These are phyloP conservation scores for Aspergillus phoenicis DNA, from an alignment of 2,329 filamentous ascomycete species.

Conservation along the genomic window DNA sequence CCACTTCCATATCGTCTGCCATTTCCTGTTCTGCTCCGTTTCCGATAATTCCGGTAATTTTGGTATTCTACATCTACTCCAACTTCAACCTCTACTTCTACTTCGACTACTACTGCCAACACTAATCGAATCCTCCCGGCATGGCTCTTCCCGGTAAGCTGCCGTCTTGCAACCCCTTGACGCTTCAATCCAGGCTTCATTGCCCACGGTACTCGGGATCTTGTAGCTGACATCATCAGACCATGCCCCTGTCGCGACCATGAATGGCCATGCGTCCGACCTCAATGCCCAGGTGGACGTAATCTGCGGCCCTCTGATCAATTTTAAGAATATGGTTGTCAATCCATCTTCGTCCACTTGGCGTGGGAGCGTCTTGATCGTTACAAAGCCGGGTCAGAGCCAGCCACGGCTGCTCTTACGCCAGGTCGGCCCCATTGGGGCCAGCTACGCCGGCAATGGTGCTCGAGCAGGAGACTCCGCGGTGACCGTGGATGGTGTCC, in stretches of 20 bases:
- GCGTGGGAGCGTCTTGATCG: slow-evolving; percentile 84
- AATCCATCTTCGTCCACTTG: slow-evolving; percentile 53
- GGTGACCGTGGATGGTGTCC: slow-evolving; percentile 51
- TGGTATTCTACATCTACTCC: not conserved
- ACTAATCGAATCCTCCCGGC: not conserved
- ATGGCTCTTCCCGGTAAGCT: not conserved
- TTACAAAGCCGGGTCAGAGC: slow-evolving; percentile 71
- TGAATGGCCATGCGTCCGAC: slow-evolving; percentile 26
- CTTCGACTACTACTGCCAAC: too few species aligned
- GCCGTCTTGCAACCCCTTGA: not conserved
- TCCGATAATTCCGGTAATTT: not conserved
- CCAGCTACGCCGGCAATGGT: slow-evolving; percentile 23
- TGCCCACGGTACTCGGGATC: not conserved
- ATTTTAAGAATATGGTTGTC: slow-evolving; percentile 51
- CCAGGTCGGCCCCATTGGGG: slow-evolving; percentile 35
- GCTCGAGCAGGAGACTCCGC: slow-evolving; percentile 20
- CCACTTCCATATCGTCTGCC: not conserved
- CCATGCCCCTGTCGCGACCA: slow-evolving; percentile 19
- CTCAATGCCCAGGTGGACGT: slow-evolving; percentile 40
- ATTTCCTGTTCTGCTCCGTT: not conserved
- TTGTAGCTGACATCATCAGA: not conserved
- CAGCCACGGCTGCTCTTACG: slow-evolving; percentile 60
- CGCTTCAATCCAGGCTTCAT: slow-evolving; percentile 12
- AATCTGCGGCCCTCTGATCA: slow-evolving; percentile 52
- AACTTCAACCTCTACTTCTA: too few species aligned